A percentile compares a stretch with the other conserved stretches of the same genome.
Evolutionary conservation across 2,329 filamentous ascomycete genomes (phyloP).

Genomic region (Hirsutella minnesotensis): DNA sequence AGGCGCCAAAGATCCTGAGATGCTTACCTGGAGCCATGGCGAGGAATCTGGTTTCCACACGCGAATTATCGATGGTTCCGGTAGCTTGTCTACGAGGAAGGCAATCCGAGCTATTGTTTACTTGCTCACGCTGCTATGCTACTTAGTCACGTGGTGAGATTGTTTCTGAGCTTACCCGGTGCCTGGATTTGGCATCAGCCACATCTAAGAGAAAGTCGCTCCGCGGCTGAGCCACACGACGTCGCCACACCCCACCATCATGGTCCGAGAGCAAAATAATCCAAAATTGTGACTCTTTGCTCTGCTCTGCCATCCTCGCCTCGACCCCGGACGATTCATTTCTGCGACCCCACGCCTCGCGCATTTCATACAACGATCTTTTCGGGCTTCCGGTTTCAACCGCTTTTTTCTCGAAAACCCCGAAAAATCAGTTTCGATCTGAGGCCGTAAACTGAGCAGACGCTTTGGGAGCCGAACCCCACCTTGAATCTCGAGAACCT

Average conservation of each 20-base stretch:
- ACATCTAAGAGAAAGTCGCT: slow-evolving; percentile 9
- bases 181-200: too few species aligned
- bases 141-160: slow-evolving; percentile 20
- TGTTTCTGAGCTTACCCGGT: slow-evolving; percentile 11
- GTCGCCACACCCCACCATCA: slow-evolving; percentile 29
- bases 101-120: slow-evolving; percentile 18
- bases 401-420: background rate
- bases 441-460: slow-evolving; percentile 12
- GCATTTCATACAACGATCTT: background rate
- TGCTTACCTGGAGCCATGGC: slow-evolving; percentile 30
- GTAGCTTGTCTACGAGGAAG: too few species aligned
- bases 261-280: slow-evolving; percentile 22
- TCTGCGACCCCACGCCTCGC: background rate
- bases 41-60: too few species aligned
- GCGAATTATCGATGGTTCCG: too few species aligned
- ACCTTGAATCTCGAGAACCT: slow-evolving; percentile 8
- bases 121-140: slow-evolving; percentile 7
- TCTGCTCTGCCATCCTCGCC: background rate
- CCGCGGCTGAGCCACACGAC: slow-evolving; percentile 21
- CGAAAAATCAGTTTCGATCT: slow-evolving; percentile 1
- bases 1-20: background rate
- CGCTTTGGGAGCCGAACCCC: slow-evolving; percentile 18
- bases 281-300: slow-evolving; percentile 31
- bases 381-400: background rate
- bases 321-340: background rate